These are phyloP conservation scores for Xylaria sp. DNA, from an alignment of 2,329 filamentous ascomycete species.

Conservation along the genomic window DNA sequence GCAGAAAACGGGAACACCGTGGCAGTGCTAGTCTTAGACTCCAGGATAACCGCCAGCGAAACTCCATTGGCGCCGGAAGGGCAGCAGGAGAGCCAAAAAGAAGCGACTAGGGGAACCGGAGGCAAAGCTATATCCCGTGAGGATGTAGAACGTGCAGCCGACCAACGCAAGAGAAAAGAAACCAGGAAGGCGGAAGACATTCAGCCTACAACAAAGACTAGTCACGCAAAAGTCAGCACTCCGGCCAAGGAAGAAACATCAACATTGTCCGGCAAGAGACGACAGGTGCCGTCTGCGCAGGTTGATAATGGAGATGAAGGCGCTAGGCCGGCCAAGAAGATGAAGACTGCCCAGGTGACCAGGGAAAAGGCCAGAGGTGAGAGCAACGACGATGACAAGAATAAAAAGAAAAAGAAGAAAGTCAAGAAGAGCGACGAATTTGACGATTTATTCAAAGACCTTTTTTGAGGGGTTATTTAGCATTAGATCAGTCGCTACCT, in stretches of 20 bases:
- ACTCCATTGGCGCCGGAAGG: background rate
- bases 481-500: background rate
- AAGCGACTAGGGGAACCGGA: slow-evolving; percentile 2
- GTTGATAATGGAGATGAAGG: slow-evolving; percentile 7
- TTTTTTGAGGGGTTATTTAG: slow-evolving; percentile 53
- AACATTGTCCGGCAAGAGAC: slow-evolving; percentile 8
- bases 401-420: slow-evolving; percentile 62
- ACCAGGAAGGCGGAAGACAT: background rate
- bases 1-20: background rate
- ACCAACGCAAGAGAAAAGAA: slow-evolving; percentile 15
- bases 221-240: background rate
- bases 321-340: slow-evolving; percentile 31
- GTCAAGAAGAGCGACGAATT: slow-evolving; percentile 72
- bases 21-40: background rate
- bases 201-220: background rate
- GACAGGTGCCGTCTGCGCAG: background rate
- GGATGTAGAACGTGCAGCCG: slow-evolving; percentile 36
- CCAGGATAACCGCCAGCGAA: background rate
- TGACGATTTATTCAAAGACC: slow-evolving; percentile 75
- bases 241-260: background rate
- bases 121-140: slow-evolving; percentile 45
- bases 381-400: slow-evolving; percentile 47
- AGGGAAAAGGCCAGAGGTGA: slow-evolving; percentile 37
- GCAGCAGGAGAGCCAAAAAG: background rate
- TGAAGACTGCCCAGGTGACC: slow-evolving; percentile 11